Base-by-base conservation (phyloP, 2,329 filamentous ascomycete species). In the Neonectria magnoliae region DNA sequence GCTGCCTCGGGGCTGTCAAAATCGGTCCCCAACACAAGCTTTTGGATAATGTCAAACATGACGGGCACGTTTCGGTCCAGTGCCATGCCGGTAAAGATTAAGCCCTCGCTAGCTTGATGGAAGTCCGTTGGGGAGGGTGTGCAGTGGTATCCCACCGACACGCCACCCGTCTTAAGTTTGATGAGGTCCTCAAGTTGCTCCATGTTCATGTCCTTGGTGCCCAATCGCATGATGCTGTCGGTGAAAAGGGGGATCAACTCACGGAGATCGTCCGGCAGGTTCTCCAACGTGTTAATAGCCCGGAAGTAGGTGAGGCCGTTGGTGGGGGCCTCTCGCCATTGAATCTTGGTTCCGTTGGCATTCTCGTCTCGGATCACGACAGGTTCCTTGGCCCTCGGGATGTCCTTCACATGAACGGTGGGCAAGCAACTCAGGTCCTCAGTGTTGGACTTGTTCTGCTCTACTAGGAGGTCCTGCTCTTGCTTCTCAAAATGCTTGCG, bases 301-400 rank as follows among this genome's bases (percentile, higher is more conserved):
- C 94, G 91, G 83, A 99, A 97, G 77, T 99, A 99, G 1, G 95
- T 98, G 63, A 99, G 82, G 0, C 96, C 96, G 73, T 99, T 99
- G 0, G 96, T 99, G 2, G 93, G 92, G 8, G 94, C 93, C 78
- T 97, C 93, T 55, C 91, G 90, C 94, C 94, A 98, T 73, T 98
- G 93, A 4, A 96, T 88, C 50, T 91, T 88, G 44, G 91, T 87
- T 41, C 87, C 85, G 45, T 88, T 86, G 10, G 91, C 77, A 11
- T 83, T 81, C n/a, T 91, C 88, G 67, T 95, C 92, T 59, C 87
- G 86, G 44, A 90, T 73, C 3, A 81, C 74, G 0, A 85, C 78
- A 0, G 81, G 79, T 73, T 94, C 91, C 75, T 92, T 93, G 65
- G 87, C 82, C 59, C 94, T 88, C 0, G 93, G 92, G 63, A 99